Base-by-base conservation (phyloP, 1,284 basidiomycete genomes). In the Moesziomyces sp. region DNA sequence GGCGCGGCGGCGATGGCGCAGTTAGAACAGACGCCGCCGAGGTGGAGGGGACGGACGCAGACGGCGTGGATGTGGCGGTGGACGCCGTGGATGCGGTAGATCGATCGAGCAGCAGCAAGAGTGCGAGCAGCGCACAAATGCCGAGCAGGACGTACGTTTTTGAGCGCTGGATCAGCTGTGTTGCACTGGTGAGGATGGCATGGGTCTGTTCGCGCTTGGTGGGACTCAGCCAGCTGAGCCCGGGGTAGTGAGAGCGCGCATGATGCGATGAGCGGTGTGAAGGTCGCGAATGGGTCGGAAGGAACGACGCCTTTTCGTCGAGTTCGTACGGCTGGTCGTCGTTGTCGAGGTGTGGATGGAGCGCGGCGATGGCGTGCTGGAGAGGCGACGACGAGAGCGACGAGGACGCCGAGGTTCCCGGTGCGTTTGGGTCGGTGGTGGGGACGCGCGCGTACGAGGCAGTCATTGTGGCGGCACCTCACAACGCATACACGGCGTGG, bases 131-230 rank as follows among this genome's bases (percentile, higher is more conserved):
- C 28, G 58, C 21, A 24, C 67, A 70, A 0, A 63, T 11, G 10
- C 19, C 16, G 8, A 69, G 21, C 33, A 70, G 46, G 6, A 69
- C 21, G 11, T 54, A 11, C 19, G 56, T 63, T 43, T 55, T 62
- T 6, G 42, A 21, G 26, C 54, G 18, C 0, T 55, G 14, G 0
- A 58, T n/a, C n/a, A n/a, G n/a, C n/a, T n/a, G n/a, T n/a, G n/a
- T n/a, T n/a, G n/a, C n/a, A n/a, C n/a, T 5, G 14, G 28, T 46
- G 14, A 46, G 16, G 13, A n/a, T 0, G 24, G 33, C 24, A 18
- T 50, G 35, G 1, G 23, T 11, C 4, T 40, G 45, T 1, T n/a
- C 9, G 19, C n/a, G 38, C 16, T 43, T 38, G 23, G 47, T 43
- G 30, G 4, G 26, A 8, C 21, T 35, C 10, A 14, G 51, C 24